Percentiles rank a stretch among this genome's conserved stretches.
Conservation (phyloP, 2,329 filamentous ascomycete species). For the Fusarium albosuccineum region DNA sequence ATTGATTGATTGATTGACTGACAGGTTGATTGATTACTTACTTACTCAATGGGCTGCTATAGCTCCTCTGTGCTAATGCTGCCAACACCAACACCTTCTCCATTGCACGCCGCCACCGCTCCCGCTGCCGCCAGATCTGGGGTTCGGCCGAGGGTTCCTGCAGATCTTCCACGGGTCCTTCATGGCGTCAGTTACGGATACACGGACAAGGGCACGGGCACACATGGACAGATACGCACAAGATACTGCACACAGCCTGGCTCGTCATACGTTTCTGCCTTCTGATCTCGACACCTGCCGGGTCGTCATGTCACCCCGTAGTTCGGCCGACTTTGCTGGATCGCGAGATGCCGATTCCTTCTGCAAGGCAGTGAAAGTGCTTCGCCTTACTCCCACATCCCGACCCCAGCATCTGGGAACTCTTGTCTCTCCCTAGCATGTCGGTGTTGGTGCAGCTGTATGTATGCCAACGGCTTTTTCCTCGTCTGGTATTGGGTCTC, state of each 20-base stretch:
- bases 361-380: slow-evolving; percentile 14
- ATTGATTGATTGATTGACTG: neutral
- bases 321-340: neutral
- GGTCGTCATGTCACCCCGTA: too few relatives aligned
- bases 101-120: slow-evolving; percentile 21
- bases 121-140: slow-evolving; percentile 41
- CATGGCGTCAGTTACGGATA: slow-evolving; percentile 16
- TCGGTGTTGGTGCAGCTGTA: too few relatives aligned
- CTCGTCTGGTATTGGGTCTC: slow-evolving; percentile 10
- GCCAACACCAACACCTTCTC: slow-evolving; percentile 17
- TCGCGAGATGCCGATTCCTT: slow-evolving; percentile 2
- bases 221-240: too few relatives aligned
- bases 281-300: neutral
- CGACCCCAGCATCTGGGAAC: slow-evolving; percentile 16
- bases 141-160: slow-evolving; percentile 44
- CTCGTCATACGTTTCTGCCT: slow-evolving; percentile 10
- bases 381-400: slow-evolving; percentile 16
- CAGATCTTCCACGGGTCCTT: slow-evolving; percentile 42
- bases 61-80: slow-evolving; percentile 20
- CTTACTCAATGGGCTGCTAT: slow-evolving; percentile 19
- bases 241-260: slow-evolving; percentile 15
- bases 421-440: neutral
- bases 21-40: slow-evolving; percentile 7
- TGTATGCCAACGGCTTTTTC: neutral
- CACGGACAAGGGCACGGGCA: too few relatives aligned